Evolutionary conservation across 2,329 filamentous ascomycete genomes (phyloP), one percentile per base, ranked within the genome.

Genomic region (Talaromyces sp.): DNA sequence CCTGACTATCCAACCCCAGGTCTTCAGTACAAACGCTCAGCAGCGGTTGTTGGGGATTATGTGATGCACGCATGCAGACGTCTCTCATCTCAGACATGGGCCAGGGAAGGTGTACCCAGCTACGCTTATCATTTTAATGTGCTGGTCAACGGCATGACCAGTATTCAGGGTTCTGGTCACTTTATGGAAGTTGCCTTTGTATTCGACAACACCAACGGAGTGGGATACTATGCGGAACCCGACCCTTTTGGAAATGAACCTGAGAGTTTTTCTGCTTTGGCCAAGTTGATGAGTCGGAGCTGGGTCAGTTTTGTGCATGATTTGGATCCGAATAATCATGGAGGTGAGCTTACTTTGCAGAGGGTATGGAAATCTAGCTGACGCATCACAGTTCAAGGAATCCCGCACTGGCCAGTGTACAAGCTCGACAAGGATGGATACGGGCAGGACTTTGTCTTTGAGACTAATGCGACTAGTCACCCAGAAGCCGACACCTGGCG

Each of bases 231-330:
- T 8, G 54, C 53, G 12, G 10, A 46, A 10, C 46, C 43, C 26
- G 27, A 60, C 29, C 58, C 58, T 2, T 60, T 57, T 46, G 58
- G 53, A n/a, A 57, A 60, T 24, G 58, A 60, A 19, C 58, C 58
- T 3, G 31, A 31, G 9, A 57, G 54, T 26, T 60, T 60, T 14
- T 26, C 26, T 14, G 54, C 56, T 9, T 24, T 60, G 35, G 58
- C 58, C 26, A 48, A 48, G 24, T 56, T 60, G 29, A 60, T 60
- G 58, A 52, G 54, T 14, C 41, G 54, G 11, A 54, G 54, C 14
- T 60, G 58, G 58, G 41, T 60, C 6, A 60, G 58, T 50, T 60
- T 60, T 32, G 58, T 54, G n/a, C 54, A 60, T 48, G 54, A 60
- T 46, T 11, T 60, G 54, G 58, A 60, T 46, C 58, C 58, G 8